Evolutionary conservation across 1,139 yeast species (phyloP).

Genomic region (Saccharomyces pastorianus): DNA sequence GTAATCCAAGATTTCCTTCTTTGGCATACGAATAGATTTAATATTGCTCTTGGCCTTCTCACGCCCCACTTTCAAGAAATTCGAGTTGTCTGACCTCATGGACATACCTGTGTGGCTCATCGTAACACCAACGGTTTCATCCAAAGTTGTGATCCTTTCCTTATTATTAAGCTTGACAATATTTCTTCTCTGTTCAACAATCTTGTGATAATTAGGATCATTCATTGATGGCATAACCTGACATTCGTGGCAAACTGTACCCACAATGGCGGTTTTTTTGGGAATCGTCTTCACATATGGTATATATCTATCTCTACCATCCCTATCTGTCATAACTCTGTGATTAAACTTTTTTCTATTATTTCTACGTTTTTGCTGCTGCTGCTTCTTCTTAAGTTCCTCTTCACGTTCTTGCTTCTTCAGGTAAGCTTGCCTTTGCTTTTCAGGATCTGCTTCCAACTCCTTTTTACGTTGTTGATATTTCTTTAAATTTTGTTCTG

Average conservation of each 20-base stretch:
- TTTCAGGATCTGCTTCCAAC: conserved; percentile 33
- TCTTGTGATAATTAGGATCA: conserved; percentile 61
- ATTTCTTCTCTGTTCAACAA: conserved; percentile 48
- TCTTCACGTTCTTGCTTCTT: conserved; percentile 35
- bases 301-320: conserved; percentile 43
- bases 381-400: conserved; percentile 33
- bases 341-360: conserved; percentile 30
- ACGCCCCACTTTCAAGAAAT: conserved; percentile 49
- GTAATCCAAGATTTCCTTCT: conserved; percentile 81
- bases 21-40: conserved; percentile 89
- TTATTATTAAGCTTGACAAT: conserved; percentile 39
- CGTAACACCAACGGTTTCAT: conserved; percentile 79
- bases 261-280: conserved; percentile 75
- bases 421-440: conserved; percentile 37
- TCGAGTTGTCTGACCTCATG: conserved; percentile 56
- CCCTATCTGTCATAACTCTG: conserved; percentile 36
- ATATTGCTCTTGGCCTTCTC: conserved; percentile 38
- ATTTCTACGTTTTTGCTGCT: conserved; percentile 28
- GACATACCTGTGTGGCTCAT: conserved; percentile 83
- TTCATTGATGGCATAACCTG: conserved; percentile 71
- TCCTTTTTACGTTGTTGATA: conserved; percentile 49
- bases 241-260: conserved; percentile 89
- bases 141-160: conserved; percentile 71
- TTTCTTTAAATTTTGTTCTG: conserved; percentile 73
- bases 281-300: conserved; percentile 79